phyloP scores from a whole-genome alignment of 495 filamentous ascomycete genomes.

The Neurospora sp. region DNA sequence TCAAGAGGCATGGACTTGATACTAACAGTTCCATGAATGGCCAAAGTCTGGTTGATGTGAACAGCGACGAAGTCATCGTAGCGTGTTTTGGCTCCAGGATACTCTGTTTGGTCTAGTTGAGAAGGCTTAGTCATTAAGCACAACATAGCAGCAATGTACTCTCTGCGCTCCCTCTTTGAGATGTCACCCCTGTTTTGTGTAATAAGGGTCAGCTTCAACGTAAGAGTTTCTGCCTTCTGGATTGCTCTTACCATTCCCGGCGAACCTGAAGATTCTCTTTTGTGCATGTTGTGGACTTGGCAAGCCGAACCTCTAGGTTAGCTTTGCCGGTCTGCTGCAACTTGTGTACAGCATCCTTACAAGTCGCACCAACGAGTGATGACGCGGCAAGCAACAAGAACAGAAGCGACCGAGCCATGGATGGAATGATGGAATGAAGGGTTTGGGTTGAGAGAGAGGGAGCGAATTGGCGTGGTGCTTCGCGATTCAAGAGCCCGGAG shows the following conservation, averaged over 20 bases:
- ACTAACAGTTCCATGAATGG: slow-evolving; percentile 48
- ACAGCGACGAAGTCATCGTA: slow-evolving; percentile 62
- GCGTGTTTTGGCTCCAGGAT: slow-evolving; percentile 27
- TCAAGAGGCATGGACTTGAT: neutral
- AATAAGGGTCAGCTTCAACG: neutral
- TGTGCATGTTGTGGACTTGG: slow-evolving; percentile 37
- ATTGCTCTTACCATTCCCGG: slow-evolving; percentile 35
- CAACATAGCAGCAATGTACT: slow-evolving; percentile 53
- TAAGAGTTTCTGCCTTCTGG: neutral
- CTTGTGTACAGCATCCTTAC: slow-evolving; percentile 29
- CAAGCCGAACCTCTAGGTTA: slow-evolving; percentile 27
- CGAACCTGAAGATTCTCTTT: slow-evolving; percentile 36
- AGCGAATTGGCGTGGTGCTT: neutral
- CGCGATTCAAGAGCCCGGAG: neutral
- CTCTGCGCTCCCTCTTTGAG: slow-evolving; percentile 36
- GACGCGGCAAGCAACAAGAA: neutral
- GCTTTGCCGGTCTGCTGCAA: slow-evolving; percentile 32
- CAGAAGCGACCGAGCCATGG: neutral
- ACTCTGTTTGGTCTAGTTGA: slow-evolving; percentile 26
- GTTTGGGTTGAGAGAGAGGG: neutral
- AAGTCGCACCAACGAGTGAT: neutral
- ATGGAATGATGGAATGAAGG: neutral
- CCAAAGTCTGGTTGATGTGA: slow-evolving; percentile 54
- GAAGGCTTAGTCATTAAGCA: slow-evolving; percentile 52
- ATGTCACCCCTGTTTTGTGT: slow-evolving; percentile 40